A percentile compares a stretch with the other conserved stretches of the same genome.
These are phyloP conservation scores for Alternaria metachromatica DNA, from an alignment of 2,329 filamentous ascomycete species.

Conservation along the genomic window DNA sequence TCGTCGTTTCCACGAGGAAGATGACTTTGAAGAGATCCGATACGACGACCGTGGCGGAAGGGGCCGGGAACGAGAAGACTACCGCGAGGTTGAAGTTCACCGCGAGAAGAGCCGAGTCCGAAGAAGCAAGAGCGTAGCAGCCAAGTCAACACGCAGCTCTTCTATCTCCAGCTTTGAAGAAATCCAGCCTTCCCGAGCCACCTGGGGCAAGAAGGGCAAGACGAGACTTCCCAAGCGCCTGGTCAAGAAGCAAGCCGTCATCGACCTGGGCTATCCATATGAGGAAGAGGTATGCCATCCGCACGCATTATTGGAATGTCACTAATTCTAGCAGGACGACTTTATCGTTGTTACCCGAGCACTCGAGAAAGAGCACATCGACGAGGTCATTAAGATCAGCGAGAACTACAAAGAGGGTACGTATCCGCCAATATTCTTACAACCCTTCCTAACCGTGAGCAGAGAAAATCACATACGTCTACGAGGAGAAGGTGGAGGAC, in stretches of 20 bases:
- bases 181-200: slow-evolving; percentile 41
- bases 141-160: slow-evolving; percentile 44
- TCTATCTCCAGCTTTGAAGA: slow-evolving; percentile 53
- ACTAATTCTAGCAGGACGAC: slow-evolving; percentile 66
- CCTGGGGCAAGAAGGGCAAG: slow-evolving; percentile 72
- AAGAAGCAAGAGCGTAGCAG: slow-evolving; percentile 40
- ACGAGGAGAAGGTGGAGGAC: slow-evolving; percentile 35
- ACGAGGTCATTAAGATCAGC: slow-evolving; percentile 83
- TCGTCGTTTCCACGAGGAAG: slow-evolving; percentile 70
- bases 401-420: slow-evolving; percentile 69
- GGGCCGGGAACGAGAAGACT: slow-evolving; percentile 50
- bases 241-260: slow-evolving; percentile 79
- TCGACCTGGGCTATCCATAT: slow-evolving; percentile 85
- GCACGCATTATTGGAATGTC: not conserved
- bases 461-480: slow-evolving; percentile 48
- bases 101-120: slow-evolving; percentile 52
- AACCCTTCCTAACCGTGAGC: slow-evolving; percentile 6
- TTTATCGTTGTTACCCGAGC: slow-evolving; percentile 83
- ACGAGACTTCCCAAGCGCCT: slow-evolving; percentile 84
- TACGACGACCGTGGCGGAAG: slow-evolving; percentile 38
- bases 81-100: slow-evolving; percentile 57
- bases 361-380: slow-evolving; percentile 87
- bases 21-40: slow-evolving; percentile 67
- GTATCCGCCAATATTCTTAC: slow-evolving; percentile 11
- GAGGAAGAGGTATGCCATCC: slow-evolving; percentile 74